phyloP scores from a whole-genome alignment of 805 yeast genomes.

The Clavispora phyllophila region DNA sequence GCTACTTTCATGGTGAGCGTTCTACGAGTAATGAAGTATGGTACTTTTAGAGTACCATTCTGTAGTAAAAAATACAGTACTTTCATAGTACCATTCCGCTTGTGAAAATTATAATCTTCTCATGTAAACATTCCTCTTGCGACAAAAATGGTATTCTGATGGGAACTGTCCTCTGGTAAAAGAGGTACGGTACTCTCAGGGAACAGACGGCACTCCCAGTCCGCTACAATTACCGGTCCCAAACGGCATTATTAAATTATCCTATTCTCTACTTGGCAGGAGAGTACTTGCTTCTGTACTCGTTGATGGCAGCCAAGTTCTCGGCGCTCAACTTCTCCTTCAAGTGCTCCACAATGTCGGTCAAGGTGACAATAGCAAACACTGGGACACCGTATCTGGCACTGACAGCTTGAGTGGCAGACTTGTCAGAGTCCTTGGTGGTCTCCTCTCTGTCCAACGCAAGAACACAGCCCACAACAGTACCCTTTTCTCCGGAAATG shows the following conservation, averaged over 20 bases:
- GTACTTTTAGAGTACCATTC: too few species aligned
- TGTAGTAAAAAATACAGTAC: too few species aligned
- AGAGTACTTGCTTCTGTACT: conserved; percentile 50
- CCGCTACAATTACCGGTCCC: too few species aligned
- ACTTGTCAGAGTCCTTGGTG: conserved; percentile 55
- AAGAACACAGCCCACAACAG: conserved; percentile 77
- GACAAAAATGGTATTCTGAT: too few species aligned
- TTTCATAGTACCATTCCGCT: too few species aligned
- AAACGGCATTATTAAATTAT: not conserved
- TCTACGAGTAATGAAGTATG: too few species aligned
- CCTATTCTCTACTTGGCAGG: conserved; percentile 21
- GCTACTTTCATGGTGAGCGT: too few species aligned
- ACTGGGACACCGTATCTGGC: conserved; percentile 77
- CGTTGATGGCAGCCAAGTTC: conserved; percentile 52
- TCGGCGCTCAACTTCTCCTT: conserved; percentile 51
- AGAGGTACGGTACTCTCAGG: too few species aligned
- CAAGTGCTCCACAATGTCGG: conserved; percentile 66
- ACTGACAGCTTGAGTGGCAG: conserved; percentile 80
- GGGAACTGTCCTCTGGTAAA: too few species aligned
- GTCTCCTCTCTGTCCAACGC: conserved; percentile 96
- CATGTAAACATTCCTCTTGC: too few species aligned
- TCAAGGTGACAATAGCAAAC: conserved; percentile 68
- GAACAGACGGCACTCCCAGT: too few species aligned
- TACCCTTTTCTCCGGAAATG: conserved; percentile 64
- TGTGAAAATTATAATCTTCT: too few species aligned